Evolutionary conservation across 148 eudicot genomes (phyloP).

Genomic region (Drosera capensis): DNA sequence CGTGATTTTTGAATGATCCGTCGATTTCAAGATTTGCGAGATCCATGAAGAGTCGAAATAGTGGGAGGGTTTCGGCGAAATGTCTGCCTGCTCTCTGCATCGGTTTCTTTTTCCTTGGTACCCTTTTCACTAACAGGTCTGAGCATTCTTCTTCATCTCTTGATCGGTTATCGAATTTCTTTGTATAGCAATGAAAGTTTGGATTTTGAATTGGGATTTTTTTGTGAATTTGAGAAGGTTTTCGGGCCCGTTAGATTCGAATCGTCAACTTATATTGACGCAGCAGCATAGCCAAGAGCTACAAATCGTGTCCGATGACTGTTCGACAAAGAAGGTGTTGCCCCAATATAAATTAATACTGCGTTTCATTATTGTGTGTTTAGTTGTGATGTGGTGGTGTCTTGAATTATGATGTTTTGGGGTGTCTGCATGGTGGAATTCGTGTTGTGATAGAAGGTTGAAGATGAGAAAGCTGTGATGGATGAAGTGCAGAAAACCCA

Average conservation of each 20-base stretch:
- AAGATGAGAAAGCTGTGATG: constrained; percentile 52
- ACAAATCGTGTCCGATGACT: constrained; percentile 54
- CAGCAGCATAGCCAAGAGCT: constrained; percentile 55
- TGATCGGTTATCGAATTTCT: not conserved
- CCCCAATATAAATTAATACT: not conserved
- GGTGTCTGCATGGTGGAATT: not conserved
- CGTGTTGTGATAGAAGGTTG: constrained; percentile 30
- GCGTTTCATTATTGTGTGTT: not conserved
- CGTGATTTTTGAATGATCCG: no score
- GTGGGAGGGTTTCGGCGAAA: constrained; percentile 43
- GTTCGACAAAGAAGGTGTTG: constrained; percentile 45
- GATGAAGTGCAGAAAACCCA: constrained; percentile 68
- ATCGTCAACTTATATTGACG: constrained; percentile 38
- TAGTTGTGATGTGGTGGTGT: not conserved
- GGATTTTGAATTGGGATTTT: not conserved
- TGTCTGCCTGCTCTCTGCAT: constrained; percentile 60
- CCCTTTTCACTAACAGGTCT: constrained; percentile 71
- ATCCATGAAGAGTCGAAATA: constrained; percentile 49
- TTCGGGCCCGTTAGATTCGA: constrained; percentile 57
- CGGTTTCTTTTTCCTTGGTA: constrained; percentile 60
- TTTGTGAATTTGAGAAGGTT: constrained; percentile 22
- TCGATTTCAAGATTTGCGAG: no score
- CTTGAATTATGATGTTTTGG: not conserved
- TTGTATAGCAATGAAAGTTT: not conserved
- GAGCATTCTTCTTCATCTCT: not conserved